Percentiles rank a stretch among this genome's conserved stretches.
Conservation (phyloP, 2,329 filamentous ascomycete genomes). For the Diaporthe caulivora region DNA sequence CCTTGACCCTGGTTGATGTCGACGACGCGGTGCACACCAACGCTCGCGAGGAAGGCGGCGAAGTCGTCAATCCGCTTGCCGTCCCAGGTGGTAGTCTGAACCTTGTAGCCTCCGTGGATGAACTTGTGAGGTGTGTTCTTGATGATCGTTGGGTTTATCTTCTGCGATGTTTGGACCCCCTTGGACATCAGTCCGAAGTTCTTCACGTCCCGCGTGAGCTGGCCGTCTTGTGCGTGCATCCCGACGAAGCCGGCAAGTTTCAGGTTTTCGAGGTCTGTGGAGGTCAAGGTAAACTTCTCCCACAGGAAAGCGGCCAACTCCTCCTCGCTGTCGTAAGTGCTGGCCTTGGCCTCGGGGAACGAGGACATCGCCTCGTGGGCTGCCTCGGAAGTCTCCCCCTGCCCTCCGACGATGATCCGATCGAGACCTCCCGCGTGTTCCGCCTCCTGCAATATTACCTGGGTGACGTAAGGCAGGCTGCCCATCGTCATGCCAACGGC, state of each 20-base stretch:
- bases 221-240: conserved; percentile 39
- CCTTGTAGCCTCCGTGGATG: conserved; percentile 42
- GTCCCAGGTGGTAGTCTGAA: conserved; percentile 37
- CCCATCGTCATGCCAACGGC: conserved; percentile 27
- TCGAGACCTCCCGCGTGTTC: conserved; percentile 37
- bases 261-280: conserved; percentile 3
- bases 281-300: not conserved
- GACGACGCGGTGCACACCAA: conserved; percentile 30
- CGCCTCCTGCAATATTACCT: conserved; percentile 42
- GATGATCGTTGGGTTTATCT: conserved; percentile 38
- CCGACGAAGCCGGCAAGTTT: conserved; percentile 41
- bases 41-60: conserved; percentile 35
- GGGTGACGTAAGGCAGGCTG: conserved; percentile 40
- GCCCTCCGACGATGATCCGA: conserved; percentile 41
- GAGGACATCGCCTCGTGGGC: conserved; percentile 41
- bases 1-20: not conserved
- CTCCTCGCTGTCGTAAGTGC: not conserved
- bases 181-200: conserved; percentile 37
- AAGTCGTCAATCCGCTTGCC: conserved; percentile 41
- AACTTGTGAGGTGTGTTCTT: conserved; percentile 42
- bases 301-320: conserved; percentile 15
- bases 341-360: conserved; percentile 35
- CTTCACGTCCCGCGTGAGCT: conserved; percentile 39
- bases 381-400: conserved; percentile 42
- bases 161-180: not conserved